Evolutionary conservation across 495 filamentous ascomycete genomes (phyloP), one percentile per base, ranked within the genome.

Genomic region (Xylaria cubensis): DNA sequence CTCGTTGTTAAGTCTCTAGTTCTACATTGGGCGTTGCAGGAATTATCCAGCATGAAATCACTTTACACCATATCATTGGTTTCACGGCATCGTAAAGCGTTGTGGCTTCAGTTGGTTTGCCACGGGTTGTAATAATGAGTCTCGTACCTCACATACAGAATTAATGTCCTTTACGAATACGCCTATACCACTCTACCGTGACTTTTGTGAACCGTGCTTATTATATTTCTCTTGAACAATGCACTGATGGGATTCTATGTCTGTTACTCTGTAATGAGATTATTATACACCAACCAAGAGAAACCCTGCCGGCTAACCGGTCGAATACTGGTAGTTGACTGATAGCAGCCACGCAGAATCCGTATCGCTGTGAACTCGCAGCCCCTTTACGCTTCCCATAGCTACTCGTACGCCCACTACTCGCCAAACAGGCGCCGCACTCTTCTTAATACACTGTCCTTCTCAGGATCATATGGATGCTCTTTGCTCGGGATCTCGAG

Each of bases 401-500:
- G 4, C 2, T 50, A 42, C 6, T 13, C 9, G 13, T 17, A 13
- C 21, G 2, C 13, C 12, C 29, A 63, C 34, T 90, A 97, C 82
- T 98, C 95, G 70, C 95, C 95, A 88, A 97, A 97, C 70, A 98
- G 80, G 73, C 94, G 90, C 77, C 92, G 88, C 67, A 98, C 97
- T 76, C 96, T 88, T 81, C 93, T 92, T 81, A 98, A 79, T 46
- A 99, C 96, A 79, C 94, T 98, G 82, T 99, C 96, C 86, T 99
- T 99, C 84, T 99, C 96, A 0, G 96, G 96, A 75, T 99, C 97
- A 76, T 98, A 99, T 9, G 96, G 96, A 77, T 99, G 96, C 79
- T 99, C 96, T 86, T 99, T 99, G 85, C 94, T 97, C 39, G 97
- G 97, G 69, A 98, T 98, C 84, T 99, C 97, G 71, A 99, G 90